Evolutionary conservation across 441 rosid genomes (phyloP).

Genomic region (Croton setiger): DNA sequence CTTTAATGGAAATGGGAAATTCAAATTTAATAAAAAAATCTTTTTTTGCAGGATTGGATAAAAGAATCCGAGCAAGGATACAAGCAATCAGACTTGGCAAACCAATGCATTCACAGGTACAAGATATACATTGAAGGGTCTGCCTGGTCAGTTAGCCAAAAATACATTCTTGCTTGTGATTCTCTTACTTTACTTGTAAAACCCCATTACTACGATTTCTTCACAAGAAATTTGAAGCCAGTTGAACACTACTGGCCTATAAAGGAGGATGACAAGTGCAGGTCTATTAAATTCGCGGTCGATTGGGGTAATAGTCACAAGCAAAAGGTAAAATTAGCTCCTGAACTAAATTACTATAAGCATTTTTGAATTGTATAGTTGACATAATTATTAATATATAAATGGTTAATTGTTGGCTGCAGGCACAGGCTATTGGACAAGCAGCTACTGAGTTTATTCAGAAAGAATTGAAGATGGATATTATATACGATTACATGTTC

Average conservation of each 20-base stretch:
- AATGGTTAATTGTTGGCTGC: too few species aligned
- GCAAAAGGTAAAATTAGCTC: conserved; percentile 49
- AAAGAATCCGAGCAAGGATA: conserved; percentile 52
- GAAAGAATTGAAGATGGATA: conserved; percentile 61
- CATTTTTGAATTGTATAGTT: too few species aligned
- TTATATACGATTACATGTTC: conserved; percentile 82
- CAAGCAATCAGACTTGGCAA: conserved; percentile 57
- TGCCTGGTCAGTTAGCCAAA: conserved; percentile 93
- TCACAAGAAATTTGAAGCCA: conserved; percentile 67
- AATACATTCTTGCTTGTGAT: conserved; percentile 88
- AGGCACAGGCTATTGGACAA: conserved; percentile 72
- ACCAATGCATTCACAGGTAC: conserved; percentile 79
- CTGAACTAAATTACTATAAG: background rate
- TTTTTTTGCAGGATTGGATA: conserved; percentile 61
- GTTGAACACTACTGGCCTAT: conserved; percentile 81
- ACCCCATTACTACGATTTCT: conserved; percentile 77
- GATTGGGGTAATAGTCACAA: conserved; percentile 77
- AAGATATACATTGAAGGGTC: conserved; percentile 93
- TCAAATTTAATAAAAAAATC: too few species aligned
- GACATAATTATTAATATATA: too few species aligned
- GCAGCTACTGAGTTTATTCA: conserved; percentile 53
- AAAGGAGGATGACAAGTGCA: conserved; percentile 61
- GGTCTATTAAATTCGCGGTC: conserved; percentile 76
- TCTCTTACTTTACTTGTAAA: conserved; percentile 59
- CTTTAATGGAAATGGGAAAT: background rate